Conservation (phyloP, 2,329 filamentous ascomycete genomes). For the Penicillium sp. region DNA sequence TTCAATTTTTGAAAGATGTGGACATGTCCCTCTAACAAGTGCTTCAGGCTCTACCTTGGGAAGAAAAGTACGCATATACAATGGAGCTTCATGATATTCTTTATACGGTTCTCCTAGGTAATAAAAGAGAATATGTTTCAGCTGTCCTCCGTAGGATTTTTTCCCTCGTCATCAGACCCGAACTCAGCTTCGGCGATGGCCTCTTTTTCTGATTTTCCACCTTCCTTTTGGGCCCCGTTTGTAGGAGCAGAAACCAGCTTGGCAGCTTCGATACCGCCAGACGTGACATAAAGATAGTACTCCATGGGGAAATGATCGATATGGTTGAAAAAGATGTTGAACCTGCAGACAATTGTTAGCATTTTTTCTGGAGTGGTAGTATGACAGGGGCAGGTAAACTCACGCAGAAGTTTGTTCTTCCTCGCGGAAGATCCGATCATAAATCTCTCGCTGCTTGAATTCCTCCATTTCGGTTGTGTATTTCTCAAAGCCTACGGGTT, state of each 20-base stretch:
- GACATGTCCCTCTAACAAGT: no score
- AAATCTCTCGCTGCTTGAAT: constrained; percentile 92
- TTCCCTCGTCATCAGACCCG: constrained; percentile 32
- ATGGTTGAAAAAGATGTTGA: constrained; percentile 76
- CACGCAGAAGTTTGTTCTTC: constrained; percentile 86
- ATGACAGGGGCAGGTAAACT: constrained; percentile 47
- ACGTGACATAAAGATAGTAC: constrained; percentile 74
- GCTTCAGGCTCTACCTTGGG: no score
- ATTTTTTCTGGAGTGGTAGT: not conserved
- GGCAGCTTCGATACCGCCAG: constrained; percentile 64
- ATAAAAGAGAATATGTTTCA: not conserved
- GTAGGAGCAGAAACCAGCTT: constrained; percentile 35
- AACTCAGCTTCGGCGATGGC: constrained; percentile 30
- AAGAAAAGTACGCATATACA: no score
- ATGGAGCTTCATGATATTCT: not conserved
- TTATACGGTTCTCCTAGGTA: not conserved
- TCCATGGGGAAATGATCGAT: constrained; percentile 71
- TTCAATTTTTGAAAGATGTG: no score
- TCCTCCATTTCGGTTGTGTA: constrained; percentile 76
- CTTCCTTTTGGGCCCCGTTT: constrained; percentile 2
- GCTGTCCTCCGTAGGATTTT: constrained; percentile 15
- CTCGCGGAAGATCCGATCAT: constrained; percentile 84
- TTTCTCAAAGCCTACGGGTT: constrained; percentile 74
- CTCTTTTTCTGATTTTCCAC: constrained; percentile 27
- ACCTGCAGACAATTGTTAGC: constrained; percentile 48